A percentile compares a stretch with the other conserved stretches of the same genome.
Conservation (phyloP, 2,329 filamentous ascomycete species). For the Aspergillus quadrilineatus region DNA sequence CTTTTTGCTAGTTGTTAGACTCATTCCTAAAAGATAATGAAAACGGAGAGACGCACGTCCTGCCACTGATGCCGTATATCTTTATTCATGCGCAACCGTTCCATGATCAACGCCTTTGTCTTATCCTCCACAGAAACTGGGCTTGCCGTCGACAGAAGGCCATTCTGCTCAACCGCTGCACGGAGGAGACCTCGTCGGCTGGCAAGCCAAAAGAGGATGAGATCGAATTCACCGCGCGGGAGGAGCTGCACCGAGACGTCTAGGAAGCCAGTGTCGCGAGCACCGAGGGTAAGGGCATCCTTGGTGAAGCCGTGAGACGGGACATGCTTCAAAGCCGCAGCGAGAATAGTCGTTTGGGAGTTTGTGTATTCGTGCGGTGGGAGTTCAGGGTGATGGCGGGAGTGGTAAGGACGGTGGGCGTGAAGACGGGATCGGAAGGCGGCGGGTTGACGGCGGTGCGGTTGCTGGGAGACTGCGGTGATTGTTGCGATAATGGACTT, state of each 20-base stretch:
- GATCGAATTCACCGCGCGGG: slow-evolving; percentile 73
- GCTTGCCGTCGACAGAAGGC: slow-evolving; percentile 29
- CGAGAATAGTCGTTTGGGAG: slow-evolving; percentile 73
- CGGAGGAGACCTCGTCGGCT: slow-evolving; percentile 41
- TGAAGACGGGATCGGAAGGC: slow-evolving; percentile 59
- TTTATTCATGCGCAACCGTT: slow-evolving; percentile 71
- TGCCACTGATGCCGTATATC: slow-evolving; percentile 77
- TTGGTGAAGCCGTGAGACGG: slow-evolving; percentile 79
- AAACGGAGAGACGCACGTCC: slow-evolving; percentile 61
- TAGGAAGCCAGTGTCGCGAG: slow-evolving; percentile 79
- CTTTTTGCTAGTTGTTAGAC: slow-evolving; percentile 43
- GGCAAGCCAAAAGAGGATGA: slow-evolving; percentile 59
- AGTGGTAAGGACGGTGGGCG: slow-evolving; percentile 62
- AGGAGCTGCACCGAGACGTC: slow-evolving; percentile 84
- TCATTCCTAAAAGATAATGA: slow-evolving; percentile 4
- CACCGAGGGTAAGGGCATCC: slow-evolving; percentile 71
- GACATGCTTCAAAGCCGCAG: slow-evolving; percentile 75
- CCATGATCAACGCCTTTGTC: slow-evolving; percentile 71
- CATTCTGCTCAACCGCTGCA: slow-evolving; percentile 33
- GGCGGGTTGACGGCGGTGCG: not conserved
- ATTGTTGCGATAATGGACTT: slow-evolving; percentile 4
- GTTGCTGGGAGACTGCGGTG: not conserved
- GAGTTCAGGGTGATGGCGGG: slow-evolving; percentile 64
- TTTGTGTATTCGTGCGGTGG: slow-evolving; percentile 59
- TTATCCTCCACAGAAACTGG: slow-evolving; percentile 56